Conservation (phyloP, 768 basidiomycete species). For the Cystobasidium onofrii region DNA sequence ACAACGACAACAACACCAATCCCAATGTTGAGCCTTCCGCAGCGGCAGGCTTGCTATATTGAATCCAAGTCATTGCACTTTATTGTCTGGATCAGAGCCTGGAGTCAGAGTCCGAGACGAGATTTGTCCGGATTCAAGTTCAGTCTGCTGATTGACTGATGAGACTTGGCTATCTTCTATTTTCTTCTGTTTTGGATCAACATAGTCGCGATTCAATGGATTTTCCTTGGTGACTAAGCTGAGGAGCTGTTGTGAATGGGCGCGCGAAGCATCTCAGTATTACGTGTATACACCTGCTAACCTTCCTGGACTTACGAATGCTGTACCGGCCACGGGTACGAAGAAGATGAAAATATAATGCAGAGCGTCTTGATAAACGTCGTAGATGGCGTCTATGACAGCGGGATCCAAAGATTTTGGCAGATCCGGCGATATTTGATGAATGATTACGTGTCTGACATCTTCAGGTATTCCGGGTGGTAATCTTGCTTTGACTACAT, state of each 20-base stretch:
- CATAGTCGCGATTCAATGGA: not conserved
- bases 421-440: slow-evolving; percentile 26
- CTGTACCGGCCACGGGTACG: slow-evolving; percentile 35
- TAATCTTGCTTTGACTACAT: slow-evolving; percentile 33
- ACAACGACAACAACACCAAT: not conserved
- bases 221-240: not conserved
- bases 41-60: too few relatives aligned
- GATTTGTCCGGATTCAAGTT: not conserved
- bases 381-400: slow-evolving; percentile 20
- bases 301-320: slow-evolving; percentile 31
- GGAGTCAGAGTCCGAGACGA: not conserved
- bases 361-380: slow-evolving; percentile 40
- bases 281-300: too few relatives aligned
- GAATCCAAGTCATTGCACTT: too few relatives aligned
- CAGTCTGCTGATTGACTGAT: not conserved
- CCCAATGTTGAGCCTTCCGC: too few relatives aligned
- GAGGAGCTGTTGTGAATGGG: not conserved
- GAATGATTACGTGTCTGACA: not conserved
- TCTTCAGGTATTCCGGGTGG: slow-evolving; percentile 19
- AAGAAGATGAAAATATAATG: slow-evolving; percentile 41
- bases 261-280: not conserved
- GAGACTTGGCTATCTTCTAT: not conserved
- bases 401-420: not conserved
- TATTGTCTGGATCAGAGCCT: not conserved
- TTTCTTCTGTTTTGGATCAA: not conserved